Base-by-base conservation (phyloP, 2,329 filamentous ascomycete species). In the Claviceps monticola region DNA sequence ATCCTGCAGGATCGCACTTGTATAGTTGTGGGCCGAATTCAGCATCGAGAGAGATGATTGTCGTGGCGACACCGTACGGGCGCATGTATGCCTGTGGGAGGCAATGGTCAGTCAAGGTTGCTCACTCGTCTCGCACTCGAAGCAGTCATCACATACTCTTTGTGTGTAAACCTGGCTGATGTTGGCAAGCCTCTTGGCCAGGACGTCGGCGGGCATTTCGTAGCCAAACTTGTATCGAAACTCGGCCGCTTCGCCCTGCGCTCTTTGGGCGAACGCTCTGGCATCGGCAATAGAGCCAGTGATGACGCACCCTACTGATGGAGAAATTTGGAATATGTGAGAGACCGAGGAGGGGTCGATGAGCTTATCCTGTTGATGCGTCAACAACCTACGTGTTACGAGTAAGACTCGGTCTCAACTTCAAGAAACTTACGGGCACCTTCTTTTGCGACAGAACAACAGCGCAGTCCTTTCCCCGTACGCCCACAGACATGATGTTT, bases 111-210 rank as follows among this genome's bases (percentile, higher is more conserved):
- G 50, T 39, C 21, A 26, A 36, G 5, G 4, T 23, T 21, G 13
- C 37, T 34, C 14, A 5, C 29, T 13, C 14, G 44, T 34, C 29
- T 16, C 4, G 29, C 16, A 16, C 19, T 50, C 26, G 41, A 34
- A n/a, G 44, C 14, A 19, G 6, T 6, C 11, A 23, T 16, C 14
- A 61, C 73, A 66, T 68, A 97, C 93, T 70, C 89, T 78, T 74
- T 98, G 93, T 61, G 93, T 98, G 72, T 97, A 98, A 59, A 98
- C 93, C 72, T 98, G 93, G 71, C 88, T 96, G 75, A 98, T 96
- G 73, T 98, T 98, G 67, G 93, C 93, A 71, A 98, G 75, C 66
- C 93, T 82, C 80, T 98, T 98, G 58, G 93, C 88, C 64, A 98
- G 74, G 50, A 89, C 93, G 71, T 98, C 93, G 69, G 89, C 95